Evolutionary conservation across 768 basidiomycete genomes (phyloP), one percentile per base, ranked within the genome.

Genomic region (Auricularia auricula-judae): DNA sequence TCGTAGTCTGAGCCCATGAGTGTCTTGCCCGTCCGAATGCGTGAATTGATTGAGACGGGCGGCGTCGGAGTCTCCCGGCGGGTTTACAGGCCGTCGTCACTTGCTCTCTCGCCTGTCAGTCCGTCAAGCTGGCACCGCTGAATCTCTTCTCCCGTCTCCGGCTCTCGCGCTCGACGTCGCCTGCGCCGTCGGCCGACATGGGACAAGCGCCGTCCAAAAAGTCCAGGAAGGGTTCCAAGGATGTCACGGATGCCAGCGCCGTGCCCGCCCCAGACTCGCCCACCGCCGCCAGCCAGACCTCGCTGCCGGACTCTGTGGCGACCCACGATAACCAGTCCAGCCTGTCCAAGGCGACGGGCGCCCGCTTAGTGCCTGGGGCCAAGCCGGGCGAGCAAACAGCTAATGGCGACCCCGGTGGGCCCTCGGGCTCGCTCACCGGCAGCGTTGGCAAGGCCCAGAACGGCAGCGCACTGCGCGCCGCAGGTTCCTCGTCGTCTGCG

Each of bases 181-280:
- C 87, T 43, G 83, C 84, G 16, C 77, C 79, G 1, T 62, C 76
- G 0, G 51, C 73, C 43, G 65, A 73, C 36, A 90, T 91, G 88
- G 89, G 90, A 77, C 89, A 91, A 74, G 87, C 88, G 77, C 84
- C 86, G 71, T 91, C 89, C 68, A 91, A 88, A 81, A 90, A 87
- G 82, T 76, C 82, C 69, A 88, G 84, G 81, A 89, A 87, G 77
- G 75, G 77, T 63, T 75, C 77, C 65, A 89, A 85, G 76, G 89
- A 90, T 74, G 86, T 85, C 69, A 82, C 79, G 72, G 82, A 86
- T 61, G 70, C 68, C 53, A 69, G 75, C 63, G 53, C 62, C 36
- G 29, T 29, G 29, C 74, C 77, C 36, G 64, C 33, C 59, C 42
- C 63, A 18, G 54, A 76, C 29, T 70, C 75, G 36, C 69, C 73